These are phyloP conservation scores for Alternaria panax DNA, from an alignment of 2,329 filamentous ascomycete species.

Conservation along the genomic window DNA sequence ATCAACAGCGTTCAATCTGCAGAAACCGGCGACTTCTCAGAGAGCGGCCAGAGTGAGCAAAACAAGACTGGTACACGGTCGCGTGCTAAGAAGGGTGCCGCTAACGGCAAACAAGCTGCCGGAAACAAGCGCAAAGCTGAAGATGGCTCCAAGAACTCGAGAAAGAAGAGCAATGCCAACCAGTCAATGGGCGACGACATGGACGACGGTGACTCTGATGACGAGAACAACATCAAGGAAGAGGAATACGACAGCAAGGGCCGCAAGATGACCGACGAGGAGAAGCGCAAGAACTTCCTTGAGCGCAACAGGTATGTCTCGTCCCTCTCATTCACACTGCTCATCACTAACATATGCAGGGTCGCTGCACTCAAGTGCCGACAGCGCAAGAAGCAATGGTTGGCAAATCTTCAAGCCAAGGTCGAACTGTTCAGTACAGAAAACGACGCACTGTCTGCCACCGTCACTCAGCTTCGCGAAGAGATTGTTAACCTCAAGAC, in stretches of 20 bases:
- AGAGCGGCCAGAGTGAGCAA: constrained; percentile 71
- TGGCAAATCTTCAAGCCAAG: constrained; percentile 91
- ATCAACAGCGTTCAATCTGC: constrained; percentile 66
- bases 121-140: constrained; percentile 75
- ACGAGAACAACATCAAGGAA: constrained; percentile 49
- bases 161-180: constrained; percentile 70
- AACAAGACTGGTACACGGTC: constrained; percentile 63
- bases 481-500: constrained; percentile 97
- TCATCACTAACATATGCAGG: constrained; percentile 58
- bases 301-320: constrained; percentile 86
- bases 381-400: constrained; percentile 98
- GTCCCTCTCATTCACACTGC: constrained; percentile 15
- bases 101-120: constrained; percentile 46
- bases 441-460: constrained; percentile 84
- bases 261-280: constrained; percentile 96
- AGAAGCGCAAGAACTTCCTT: constrained; percentile 97
- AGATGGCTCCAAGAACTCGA: constrained; percentile 71
- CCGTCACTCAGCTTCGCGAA: constrained; percentile 84
- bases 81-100: constrained; percentile 47
- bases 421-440: constrained; percentile 92
- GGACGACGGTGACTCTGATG: constrained; percentile 54
- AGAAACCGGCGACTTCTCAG: constrained; percentile 71
- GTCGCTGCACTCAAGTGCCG: constrained; percentile 96
- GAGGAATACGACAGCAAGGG: constrained; percentile 58
- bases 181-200: constrained; percentile 59